Evolutionary conservation across 2,329 filamentous ascomycete genomes (phyloP).

Genomic region (Colletotrichum scovillei): DNA sequence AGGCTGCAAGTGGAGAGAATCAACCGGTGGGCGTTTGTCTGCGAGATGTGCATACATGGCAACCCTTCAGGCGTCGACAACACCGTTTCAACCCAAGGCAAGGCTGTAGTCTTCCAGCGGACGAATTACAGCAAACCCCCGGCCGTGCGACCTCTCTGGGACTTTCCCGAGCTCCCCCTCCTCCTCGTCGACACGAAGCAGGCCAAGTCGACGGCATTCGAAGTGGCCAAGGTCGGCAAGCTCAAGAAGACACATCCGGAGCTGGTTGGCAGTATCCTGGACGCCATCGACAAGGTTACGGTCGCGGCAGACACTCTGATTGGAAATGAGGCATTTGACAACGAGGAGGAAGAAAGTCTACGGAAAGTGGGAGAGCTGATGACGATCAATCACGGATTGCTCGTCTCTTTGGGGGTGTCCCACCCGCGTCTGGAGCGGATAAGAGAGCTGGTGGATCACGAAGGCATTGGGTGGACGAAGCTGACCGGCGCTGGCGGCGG

Average conservation of each 20-base stretch:
- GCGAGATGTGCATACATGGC: slow-evolving; percentile 96
- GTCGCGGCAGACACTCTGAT: slow-evolving; percentile 66
- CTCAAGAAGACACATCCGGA: slow-evolving; percentile 79
- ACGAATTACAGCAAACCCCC: slow-evolving; percentile 83
- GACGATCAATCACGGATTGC: slow-evolving; percentile 91
- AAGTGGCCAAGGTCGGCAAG: slow-evolving; percentile 86
- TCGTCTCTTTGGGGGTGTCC: slow-evolving; percentile 92
- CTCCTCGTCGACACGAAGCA: slow-evolving; percentile 91
- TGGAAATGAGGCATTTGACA: slow-evolving; percentile 74
- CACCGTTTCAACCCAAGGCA: slow-evolving; percentile 92
- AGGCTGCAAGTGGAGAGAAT: slow-evolving; percentile 92
- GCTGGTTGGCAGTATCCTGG: slow-evolving; percentile 83
- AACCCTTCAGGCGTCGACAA: slow-evolving; percentile 98
- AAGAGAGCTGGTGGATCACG: slow-evolving; percentile 88
- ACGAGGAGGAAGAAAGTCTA: slow-evolving; percentile 71
- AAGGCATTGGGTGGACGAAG: slow-evolving; percentile 96
- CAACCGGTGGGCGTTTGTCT: slow-evolving; percentile 97
- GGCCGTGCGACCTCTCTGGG: slow-evolving; percentile 78
- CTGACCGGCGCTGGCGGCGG: slow-evolving; percentile 95
- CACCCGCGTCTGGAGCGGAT: slow-evolving; percentile 94
- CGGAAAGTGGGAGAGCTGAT: slow-evolving; percentile 86
- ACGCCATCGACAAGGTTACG: slow-evolving; percentile 84
- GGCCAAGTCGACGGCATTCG: slow-evolving; percentile 83
- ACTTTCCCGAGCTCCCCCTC: slow-evolving; percentile 92
- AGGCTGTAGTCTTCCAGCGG: slow-evolving; percentile 91